These are phyloP conservation scores for Juglanconis sp. DNA, from an alignment of 2,329 filamentous ascomycete species.

Conservation along the genomic window DNA sequence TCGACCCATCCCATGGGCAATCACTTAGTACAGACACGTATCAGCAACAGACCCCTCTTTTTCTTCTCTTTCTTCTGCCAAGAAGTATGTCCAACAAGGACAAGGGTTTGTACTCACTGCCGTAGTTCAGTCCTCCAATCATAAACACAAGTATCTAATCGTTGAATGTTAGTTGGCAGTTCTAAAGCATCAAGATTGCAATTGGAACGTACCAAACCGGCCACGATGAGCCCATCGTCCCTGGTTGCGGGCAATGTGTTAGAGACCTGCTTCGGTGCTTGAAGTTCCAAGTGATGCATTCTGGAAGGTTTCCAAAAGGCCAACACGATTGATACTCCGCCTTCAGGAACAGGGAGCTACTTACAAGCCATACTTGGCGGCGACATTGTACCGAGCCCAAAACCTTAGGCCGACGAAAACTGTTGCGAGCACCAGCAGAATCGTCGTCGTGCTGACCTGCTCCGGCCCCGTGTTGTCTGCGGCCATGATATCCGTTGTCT, in stretches of 20 bases:
- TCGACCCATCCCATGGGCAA: slow-evolving; percentile 17
- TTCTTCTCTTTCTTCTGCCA: too few relatives aligned
- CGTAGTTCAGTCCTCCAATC: slow-evolving; percentile 18
- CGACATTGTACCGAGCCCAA: slow-evolving; percentile 15
- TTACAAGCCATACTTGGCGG: slow-evolving; percentile 5
- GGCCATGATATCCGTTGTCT: slow-evolving; percentile 2
- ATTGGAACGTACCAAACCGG: slow-evolving; percentile 9
- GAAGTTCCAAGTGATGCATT: too few relatives aligned
- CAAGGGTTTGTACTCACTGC: slow-evolving; percentile 11
- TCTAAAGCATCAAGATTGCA: too few relatives aligned
- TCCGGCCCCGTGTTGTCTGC: slow-evolving; percentile 1
- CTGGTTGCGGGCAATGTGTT: neutral
- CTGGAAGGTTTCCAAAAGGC: too few relatives aligned
- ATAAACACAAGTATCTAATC: slow-evolving; percentile 9
- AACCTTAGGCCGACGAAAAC: slow-evolving; percentile 16
- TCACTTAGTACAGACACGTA: slow-evolving; percentile 6
- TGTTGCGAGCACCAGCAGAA: slow-evolving; percentile 16
- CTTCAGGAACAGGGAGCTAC: neutral
- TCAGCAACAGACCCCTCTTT: too few relatives aligned
- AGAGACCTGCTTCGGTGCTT: neutral
- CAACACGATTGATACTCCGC: too few relatives aligned
- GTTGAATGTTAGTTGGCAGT: slow-evolving; percentile 1
- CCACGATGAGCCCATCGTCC: slow-evolving; percentile 17
- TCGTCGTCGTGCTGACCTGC: slow-evolving; percentile 11
- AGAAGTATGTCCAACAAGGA: neutral